A percentile compares a stretch with the other conserved stretches of the same genome.
These are phyloP conservation scores for Cordyceps fumosorosea DNA, from an alignment of 2,329 filamentous ascomycete genomes.

Conservation along the genomic window DNA sequence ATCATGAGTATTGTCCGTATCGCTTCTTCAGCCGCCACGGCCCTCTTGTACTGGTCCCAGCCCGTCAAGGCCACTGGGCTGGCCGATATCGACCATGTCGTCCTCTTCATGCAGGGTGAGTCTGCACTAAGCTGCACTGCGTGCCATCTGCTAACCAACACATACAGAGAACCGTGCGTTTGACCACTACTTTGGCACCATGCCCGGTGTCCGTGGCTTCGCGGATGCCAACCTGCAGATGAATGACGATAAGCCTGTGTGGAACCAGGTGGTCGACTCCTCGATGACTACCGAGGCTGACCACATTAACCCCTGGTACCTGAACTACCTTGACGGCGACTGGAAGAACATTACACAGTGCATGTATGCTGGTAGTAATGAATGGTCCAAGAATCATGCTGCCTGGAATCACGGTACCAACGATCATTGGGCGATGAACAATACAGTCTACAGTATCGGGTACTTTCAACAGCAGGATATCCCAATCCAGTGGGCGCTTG, in stretches of 20 bases:
- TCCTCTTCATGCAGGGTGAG: slow-evolving; percentile 48
- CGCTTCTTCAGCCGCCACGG: not conserved
- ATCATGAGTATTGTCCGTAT: slow-evolving; percentile 10
- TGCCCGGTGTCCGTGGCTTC: slow-evolving; percentile 49
- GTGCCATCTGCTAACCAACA: not conserved
- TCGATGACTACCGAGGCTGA: slow-evolving; percentile 32
- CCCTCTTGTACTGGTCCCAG: slow-evolving; percentile 1
- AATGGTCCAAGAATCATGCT: slow-evolving; percentile 44
- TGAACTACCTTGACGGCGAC: slow-evolving; percentile 47
- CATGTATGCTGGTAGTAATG: slow-evolving; percentile 44
- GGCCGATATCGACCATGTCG: slow-evolving; percentile 47
- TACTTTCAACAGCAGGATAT: slow-evolving; percentile 45
- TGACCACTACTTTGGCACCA: slow-evolving; percentile 47
- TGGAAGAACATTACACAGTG: slow-evolving; percentile 47
- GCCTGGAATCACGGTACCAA: slow-evolving; percentile 45
- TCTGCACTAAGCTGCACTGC: not conserved
- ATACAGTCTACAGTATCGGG: slow-evolving; percentile 47
- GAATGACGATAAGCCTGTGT: slow-evolving; percentile 39
- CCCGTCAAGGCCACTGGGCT: slow-evolving; percentile 4
- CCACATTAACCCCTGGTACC: slow-evolving; percentile 44
- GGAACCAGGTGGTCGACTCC: slow-evolving; percentile 38
- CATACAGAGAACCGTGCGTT: slow-evolving; percentile 29
- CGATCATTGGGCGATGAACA: slow-evolving; percentile 46
- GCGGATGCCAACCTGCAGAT: slow-evolving; percentile 48
- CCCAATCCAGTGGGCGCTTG: slow-evolving; percentile 48